Evolutionary conservation across 1,284 basidiomycete species (phyloP).

Genomic region (Cutaneotrichosporon sp.): DNA sequence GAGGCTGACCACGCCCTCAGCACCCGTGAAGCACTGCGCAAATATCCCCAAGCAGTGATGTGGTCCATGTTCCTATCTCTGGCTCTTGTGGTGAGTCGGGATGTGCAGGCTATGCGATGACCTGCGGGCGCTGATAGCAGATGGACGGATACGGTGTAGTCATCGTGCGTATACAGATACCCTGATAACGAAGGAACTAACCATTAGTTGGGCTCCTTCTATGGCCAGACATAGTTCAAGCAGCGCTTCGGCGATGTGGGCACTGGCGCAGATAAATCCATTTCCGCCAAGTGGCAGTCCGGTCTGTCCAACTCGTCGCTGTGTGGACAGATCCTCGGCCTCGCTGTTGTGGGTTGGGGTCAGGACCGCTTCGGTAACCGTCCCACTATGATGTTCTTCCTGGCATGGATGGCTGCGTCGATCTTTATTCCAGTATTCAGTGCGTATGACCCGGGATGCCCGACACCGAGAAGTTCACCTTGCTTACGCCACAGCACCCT

Average conservation of each 20-base stretch:
- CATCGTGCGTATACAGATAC: background rate
- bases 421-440: conserved; percentile 46
- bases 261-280: conserved; percentile 12
- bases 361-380: conserved; percentile 45
- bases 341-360: conserved; percentile 29
- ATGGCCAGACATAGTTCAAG: conserved; percentile 30
- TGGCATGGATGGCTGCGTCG: conserved; percentile 29
- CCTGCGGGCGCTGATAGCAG: background rate
- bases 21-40: conserved; percentile 22
- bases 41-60: conserved; percentile 23
- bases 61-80: conserved; percentile 27
- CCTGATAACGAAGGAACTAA: background rate
- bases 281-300: conserved; percentile 48
- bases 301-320: conserved; percentile 43
- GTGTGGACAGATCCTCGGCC: conserved; percentile 34
- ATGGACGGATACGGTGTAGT: background rate
- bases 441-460: no score
- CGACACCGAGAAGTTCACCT: no score
- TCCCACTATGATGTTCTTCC: conserved; percentile 38
- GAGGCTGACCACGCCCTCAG: conserved; percentile 8
- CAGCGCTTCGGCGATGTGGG: conserved; percentile 25
- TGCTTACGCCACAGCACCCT: no score
- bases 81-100: conserved; percentile 25
- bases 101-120: background rate
- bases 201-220: conserved; percentile 21